These are phyloP conservation scores for Parmelia sp. DNA, from an alignment of 495 filamentous ascomycete species.

Conservation along the genomic window DNA sequence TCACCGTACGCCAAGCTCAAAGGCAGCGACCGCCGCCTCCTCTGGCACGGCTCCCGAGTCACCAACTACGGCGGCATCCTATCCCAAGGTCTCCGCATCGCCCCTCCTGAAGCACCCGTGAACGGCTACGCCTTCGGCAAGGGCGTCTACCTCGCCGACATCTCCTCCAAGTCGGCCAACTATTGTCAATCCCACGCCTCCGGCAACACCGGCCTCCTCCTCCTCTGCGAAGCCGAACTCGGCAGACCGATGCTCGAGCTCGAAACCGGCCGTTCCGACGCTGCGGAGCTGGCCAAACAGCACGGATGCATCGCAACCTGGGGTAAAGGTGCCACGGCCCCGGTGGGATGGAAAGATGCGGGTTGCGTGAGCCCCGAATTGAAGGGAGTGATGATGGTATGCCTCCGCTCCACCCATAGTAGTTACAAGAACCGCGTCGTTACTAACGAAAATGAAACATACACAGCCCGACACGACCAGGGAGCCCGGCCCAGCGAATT, in stretches of 20 bases:
- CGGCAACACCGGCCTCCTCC: conserved; percentile 55
- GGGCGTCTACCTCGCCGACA: conserved; percentile 50
- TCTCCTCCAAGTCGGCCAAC: conserved; percentile 67
- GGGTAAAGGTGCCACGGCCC: conserved; percentile 56
- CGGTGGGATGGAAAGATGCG: conserved; percentile 70
- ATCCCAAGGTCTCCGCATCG: conserved; percentile 77
- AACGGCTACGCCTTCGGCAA: conserved; percentile 80
- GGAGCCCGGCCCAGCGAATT: conserved; percentile 15
- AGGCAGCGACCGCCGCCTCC: conserved; percentile 56
- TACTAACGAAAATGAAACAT: not conserved
- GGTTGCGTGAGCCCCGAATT: conserved; percentile 53
- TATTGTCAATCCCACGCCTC: conserved; percentile 59
- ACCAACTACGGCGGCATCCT: conserved; percentile 82
- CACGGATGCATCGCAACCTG: conserved; percentile 57
- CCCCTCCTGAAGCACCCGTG: conserved; percentile 73
- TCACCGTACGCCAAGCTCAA: conserved; percentile 37
- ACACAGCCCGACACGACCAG: conserved; percentile 20
- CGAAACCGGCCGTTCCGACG: conserved; percentile 29
- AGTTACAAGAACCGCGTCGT: too few species aligned
- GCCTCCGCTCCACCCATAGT: not conserved
- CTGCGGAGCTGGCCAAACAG: conserved; percentile 54
- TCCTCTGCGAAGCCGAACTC: conserved; percentile 70
- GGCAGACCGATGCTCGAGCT: conserved; percentile 56
- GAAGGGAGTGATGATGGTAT: conserved; percentile 57
- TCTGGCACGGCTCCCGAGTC: conserved; percentile 69